Evolutionary conservation across 139 green algal genomes (phyloP).

Genomic region (Tetraselmis chui): DNA sequence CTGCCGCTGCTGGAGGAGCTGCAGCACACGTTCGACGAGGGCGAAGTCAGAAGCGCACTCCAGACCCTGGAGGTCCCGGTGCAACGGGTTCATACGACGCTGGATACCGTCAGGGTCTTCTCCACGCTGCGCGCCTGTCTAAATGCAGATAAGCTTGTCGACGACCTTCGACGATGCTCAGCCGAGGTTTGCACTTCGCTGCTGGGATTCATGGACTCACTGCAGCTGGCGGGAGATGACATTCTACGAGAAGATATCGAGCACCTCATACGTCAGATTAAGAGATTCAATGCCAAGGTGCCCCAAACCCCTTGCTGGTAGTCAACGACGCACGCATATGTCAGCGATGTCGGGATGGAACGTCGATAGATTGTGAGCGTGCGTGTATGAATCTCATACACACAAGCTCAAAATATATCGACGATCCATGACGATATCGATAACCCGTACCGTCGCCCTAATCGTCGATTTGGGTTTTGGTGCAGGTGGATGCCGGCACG

Average conservation of each 20-base stretch:
- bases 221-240: background rate
- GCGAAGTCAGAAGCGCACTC: background rate
- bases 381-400: no score
- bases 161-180: background rate
- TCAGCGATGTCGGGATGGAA: no score
- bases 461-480: background rate
- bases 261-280: background rate
- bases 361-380: no score
- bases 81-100: background rate
- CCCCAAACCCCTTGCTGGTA: background rate
- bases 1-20: background rate
- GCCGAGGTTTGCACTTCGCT: background rate
- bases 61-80: background rate
- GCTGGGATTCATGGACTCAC: background rate
- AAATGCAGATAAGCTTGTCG: background rate
- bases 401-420: no score
- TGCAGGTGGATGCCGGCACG: background rate
- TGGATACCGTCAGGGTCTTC: background rate
- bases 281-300: background rate
- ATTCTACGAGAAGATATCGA: background rate
- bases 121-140: background rate
- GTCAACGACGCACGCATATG: background rate
- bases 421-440: no score
- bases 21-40: background rate
- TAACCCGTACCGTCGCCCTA: background rate